Conservation (phyloP, 2,329 filamentous ascomycete genomes). For the Fusarium oligoseptatum region DNA sequence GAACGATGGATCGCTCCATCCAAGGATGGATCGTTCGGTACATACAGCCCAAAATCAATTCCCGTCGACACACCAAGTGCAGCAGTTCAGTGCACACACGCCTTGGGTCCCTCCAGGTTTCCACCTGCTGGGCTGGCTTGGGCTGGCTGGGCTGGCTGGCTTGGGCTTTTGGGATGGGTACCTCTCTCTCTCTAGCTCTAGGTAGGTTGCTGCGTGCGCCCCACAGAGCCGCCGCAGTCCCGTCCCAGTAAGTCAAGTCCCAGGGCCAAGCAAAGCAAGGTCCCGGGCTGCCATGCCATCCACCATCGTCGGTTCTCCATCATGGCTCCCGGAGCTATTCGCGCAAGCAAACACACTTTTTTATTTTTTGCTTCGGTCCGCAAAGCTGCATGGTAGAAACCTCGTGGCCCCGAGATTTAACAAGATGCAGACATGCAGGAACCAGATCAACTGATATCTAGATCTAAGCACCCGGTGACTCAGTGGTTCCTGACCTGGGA, state of each 20-base stretch:
- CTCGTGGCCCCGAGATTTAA: not conserved
- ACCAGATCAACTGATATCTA: not conserved
- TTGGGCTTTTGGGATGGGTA: not conserved
- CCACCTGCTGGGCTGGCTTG: no score
- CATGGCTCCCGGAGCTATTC: slow-evolving; percentile 1
- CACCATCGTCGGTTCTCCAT: not conserved
- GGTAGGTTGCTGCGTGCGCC: not conserved
- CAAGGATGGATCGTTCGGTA: not conserved
- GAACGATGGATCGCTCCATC: not conserved
- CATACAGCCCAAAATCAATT: not conserved
- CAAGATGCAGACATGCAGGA: not conserved
- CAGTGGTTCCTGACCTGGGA: not conserved
- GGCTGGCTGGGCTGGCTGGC: not conserved
- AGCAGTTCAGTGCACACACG: no score
- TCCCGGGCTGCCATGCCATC: not conserved
- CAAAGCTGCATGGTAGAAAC: not conserved
- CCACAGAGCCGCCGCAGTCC: not conserved
- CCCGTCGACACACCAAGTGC: not conserved
- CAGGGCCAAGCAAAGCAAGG: not conserved
- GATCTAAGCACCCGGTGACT: not conserved
- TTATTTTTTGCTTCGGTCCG: not conserved
- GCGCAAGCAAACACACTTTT: not conserved
- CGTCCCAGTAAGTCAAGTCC: not conserved
- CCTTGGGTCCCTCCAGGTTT: no score
- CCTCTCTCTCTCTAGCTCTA: not conserved